These are phyloP conservation scores for Musa balbisiana DNA, from an alignment of 202 grass and related monocot species.

Conservation along the genomic window DNA sequence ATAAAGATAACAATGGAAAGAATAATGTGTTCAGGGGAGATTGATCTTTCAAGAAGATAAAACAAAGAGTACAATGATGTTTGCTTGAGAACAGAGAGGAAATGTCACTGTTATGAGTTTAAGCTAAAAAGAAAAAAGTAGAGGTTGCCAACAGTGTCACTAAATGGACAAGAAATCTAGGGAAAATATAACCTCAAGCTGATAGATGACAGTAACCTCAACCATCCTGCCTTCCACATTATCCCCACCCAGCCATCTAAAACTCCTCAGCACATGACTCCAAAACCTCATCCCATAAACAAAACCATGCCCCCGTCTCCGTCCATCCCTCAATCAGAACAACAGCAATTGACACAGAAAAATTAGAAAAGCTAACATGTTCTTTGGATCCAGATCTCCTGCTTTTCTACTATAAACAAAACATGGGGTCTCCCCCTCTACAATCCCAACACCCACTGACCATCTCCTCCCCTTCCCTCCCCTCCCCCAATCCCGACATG, in stretches of 20 bases:
- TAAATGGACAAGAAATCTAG: no score
- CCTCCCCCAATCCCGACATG: conserved; percentile 22
- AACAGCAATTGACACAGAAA: conserved; percentile 27
- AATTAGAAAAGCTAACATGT: conserved; percentile 32
- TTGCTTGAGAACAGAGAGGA: no score
- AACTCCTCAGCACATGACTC: conserved; percentile 2
- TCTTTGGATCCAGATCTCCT: conserved; percentile 87
- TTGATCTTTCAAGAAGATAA: no score
- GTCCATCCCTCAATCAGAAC: conserved; percentile 17
- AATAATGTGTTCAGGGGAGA: no score
- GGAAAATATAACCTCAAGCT: no score
- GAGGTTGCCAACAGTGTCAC: no score
- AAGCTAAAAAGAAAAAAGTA: no score
- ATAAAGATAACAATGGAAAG: no score
- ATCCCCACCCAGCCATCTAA: no score
- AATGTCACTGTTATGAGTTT: no score
- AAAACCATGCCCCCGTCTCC: background rate
- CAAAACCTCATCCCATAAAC: conserved; percentile 15
- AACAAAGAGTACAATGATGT: no score
- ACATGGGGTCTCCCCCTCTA: conserved; percentile 61
- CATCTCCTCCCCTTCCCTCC: background rate
- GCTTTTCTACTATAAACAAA: conserved; percentile 87
- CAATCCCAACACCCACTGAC: conserved; percentile 55
- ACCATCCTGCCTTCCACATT: background rate
- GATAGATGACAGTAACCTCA: no score